A percentile compares a stretch with the other conserved stretches of the same genome.
Conservation (phyloP, 2,329 filamentous ascomycete species). For the Exserohilum rostratum region DNA sequence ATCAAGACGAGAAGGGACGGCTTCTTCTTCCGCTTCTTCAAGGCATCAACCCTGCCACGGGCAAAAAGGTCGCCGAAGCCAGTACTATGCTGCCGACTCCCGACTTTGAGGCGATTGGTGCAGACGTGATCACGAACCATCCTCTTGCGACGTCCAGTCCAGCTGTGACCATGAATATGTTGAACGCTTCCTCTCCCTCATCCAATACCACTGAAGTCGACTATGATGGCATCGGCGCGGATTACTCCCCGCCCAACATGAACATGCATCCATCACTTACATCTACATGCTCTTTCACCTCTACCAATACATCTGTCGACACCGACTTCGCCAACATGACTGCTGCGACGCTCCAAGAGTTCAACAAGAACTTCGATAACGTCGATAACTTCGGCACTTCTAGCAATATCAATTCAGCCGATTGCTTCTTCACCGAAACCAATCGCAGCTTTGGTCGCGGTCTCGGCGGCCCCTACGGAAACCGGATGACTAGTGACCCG, state of each 20-base stretch:
- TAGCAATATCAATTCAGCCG: too few relatives aligned
- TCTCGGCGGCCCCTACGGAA: constrained; percentile 1
- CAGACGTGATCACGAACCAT: not conserved
- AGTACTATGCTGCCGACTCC: not conserved
- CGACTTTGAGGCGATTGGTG: constrained; percentile 7
- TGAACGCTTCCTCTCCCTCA: too few relatives aligned
- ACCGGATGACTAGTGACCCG: not conserved
- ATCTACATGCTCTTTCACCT: not conserved
- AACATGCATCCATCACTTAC: not conserved
- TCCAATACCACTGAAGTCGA: not conserved
- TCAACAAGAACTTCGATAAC: not conserved
- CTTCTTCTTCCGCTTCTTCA: constrained; percentile 27
- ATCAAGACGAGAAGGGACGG: constrained; percentile 21
- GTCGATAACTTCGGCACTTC: not conserved
- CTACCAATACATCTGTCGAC: not conserved
- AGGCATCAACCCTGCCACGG: constrained; percentile 24
- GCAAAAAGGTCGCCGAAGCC: not conserved
- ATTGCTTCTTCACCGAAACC: not conserved
- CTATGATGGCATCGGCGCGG: not conserved
- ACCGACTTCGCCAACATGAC: not conserved
- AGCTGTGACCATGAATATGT: too few relatives aligned
- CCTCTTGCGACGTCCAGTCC: not conserved
- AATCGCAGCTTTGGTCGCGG: not conserved
- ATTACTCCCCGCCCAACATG: not conserved
- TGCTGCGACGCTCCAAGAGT: not conserved